Evolutionary conservation across 2,329 filamentous ascomycete species (phyloP), one percentile per base, ranked within the genome.

Genomic region (Ophiostoma novo-ulmi): DNA sequence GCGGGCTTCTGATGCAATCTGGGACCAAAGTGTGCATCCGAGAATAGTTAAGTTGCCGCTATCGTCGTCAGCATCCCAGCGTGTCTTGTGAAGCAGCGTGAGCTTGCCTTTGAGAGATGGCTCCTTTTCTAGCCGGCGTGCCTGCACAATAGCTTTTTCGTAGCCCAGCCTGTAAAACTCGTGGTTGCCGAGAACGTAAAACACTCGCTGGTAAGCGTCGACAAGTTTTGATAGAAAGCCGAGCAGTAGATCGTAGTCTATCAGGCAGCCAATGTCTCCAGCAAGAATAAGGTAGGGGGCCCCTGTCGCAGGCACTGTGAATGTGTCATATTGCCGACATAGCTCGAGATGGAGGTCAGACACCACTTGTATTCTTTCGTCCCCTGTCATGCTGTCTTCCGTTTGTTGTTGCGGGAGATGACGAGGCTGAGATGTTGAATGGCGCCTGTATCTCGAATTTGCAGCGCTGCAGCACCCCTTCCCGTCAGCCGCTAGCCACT

Each of bases 21-120:
- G 73, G 1, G 85, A 87, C 83, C 86, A 88, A 0, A 89, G 79
- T 0, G 85, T 87, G 73, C 85, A 88, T 5, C 87, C 87, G 2
- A 89, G 76, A 5, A 89, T 58, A 7, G 58, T 66, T 69, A 35
- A 75, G 75, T 0, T 11, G 44, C 31, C 35, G 22, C 65, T 22
- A 3, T 38, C 31, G 31, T 67, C 13, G 35, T 11, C 35, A 14
- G 48, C 31, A 11, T 70, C 63, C 69, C 69, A 70, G 10, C 69
- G 69, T 13, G 48, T 70, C 63, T 64, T 64, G 64, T 70, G 69
- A 6, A 67, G 14, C n/a, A 67, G 39, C 8, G 22, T 67, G 4
- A 67, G 44, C 8, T 70, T 70, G 5, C 69, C 64, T 10, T 11
- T 10, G 3, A 67, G 69, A 14, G 3, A 6, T 11, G 69, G 69